A percentile compares a stretch with the other conserved stretches of the same genome.
phyloP scores from a whole-genome alignment of 805 yeast species.

The Hanseniaspora nectarophila region DNA sequence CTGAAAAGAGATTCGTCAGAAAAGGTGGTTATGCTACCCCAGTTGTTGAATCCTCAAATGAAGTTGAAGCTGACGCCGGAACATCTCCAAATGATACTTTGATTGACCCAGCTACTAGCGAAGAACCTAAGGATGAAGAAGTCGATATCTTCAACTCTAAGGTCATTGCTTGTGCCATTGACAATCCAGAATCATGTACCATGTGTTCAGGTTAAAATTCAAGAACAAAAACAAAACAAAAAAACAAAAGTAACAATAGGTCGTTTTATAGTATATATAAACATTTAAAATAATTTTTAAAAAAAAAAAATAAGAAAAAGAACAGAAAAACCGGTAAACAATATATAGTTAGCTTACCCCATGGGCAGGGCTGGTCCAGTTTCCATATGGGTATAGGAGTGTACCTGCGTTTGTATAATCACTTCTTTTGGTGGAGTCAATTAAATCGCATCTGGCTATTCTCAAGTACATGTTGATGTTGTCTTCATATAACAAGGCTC shows the following conservation, averaged over 20 bases:
- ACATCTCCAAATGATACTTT: slow-evolving; percentile 15
- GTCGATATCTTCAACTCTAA: slow-evolving; percentile 82
- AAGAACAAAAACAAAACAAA: neutral
- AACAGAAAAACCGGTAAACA: too few relatives aligned
- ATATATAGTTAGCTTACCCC: slow-evolving; percentile 33
- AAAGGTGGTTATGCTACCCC: neutral
- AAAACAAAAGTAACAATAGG: neutral
- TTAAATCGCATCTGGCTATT: slow-evolving; percentile 40
- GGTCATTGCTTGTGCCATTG: slow-evolving; percentile 92
- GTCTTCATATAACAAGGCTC: slow-evolving; percentile 25
- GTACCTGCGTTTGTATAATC: slow-evolving; percentile 58
- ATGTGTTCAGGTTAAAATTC: slow-evolving; percentile 97
- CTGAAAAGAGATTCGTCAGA: slow-evolving; percentile 15
- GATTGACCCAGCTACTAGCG: slow-evolving; percentile 25
- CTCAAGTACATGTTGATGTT: slow-evolving; percentile 39
- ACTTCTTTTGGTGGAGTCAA: slow-evolving; percentile 34
- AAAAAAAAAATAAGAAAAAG: too few relatives aligned
- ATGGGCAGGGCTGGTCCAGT: slow-evolving; percentile 38
- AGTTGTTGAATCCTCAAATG: neutral
- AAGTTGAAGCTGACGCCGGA: slow-evolving; percentile 9
- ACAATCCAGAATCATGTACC: slow-evolving; percentile 94
- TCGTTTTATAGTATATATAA: neutral
- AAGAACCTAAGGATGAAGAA: slow-evolving; percentile 36
- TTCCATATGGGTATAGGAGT: slow-evolving; percentile 49
- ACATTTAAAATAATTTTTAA: neutral